Conservation (phyloP, 306 rosid species). For the Lathyrus oleraceus region DNA sequence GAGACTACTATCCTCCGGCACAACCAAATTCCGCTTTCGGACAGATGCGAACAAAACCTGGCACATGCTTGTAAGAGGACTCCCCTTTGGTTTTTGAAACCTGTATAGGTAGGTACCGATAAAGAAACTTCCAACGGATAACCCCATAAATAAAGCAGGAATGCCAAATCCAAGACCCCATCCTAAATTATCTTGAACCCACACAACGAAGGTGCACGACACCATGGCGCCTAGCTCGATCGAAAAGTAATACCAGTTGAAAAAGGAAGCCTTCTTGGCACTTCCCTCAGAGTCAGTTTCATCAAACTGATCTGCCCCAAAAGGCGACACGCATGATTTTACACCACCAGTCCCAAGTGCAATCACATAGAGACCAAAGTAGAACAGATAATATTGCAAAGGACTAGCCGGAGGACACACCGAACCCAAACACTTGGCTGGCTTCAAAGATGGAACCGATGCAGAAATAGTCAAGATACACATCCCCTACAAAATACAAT, state of each 20-base stretch:
- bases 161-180: conserved; percentile 96
- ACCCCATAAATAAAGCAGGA: conserved; percentile 81
- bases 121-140: conserved; percentile 71
- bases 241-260: conserved; percentile 93
- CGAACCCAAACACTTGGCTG: conserved; percentile 62
- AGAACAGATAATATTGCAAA: conserved; percentile 70
- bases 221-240: conserved; percentile 73
- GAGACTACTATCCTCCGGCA: conserved; percentile 61
- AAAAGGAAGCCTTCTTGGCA: conserved; percentile 72
- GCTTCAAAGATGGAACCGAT: conserved; percentile 64
- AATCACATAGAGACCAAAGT: conserved; percentile 78
- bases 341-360: conserved; percentile 94
- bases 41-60: conserved; percentile 82
- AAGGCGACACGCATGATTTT: conserved; percentile 78
- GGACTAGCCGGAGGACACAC: conserved; percentile 71
- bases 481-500: conserved; percentile 68
- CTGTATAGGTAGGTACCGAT: conserved; percentile 75
- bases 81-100: conserved; percentile 82
- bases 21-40: conserved; percentile 54
- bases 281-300: conserved; percentile 76
- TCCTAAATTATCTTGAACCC: conserved; percentile 89
- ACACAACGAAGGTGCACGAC: conserved; percentile 74
- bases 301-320: conserved; percentile 96
- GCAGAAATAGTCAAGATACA: conserved; percentile 83
- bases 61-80: conserved; percentile 82